Percentiles rank a stretch among this genome's conserved stretches.
These are phyloP conservation scores for Daldinia grandis DNA, from an alignment of 495 filamentous ascomycete species.

Conservation along the genomic window DNA sequence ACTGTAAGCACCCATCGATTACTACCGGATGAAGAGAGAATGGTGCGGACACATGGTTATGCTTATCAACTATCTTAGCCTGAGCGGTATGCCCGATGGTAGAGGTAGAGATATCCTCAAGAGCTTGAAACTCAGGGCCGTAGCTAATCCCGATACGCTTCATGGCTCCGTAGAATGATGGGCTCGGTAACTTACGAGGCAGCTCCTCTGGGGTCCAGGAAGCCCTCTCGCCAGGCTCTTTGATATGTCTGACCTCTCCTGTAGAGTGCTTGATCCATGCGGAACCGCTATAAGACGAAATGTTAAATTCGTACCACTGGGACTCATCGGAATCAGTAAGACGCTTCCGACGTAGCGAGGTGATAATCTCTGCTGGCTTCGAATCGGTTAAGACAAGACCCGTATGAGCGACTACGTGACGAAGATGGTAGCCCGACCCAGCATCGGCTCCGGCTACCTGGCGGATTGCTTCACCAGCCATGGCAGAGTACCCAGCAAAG, in stretches of 20 bases:
- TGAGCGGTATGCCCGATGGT: constrained; percentile 32
- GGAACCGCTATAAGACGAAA: constrained; percentile 49
- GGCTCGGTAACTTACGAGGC: background rate
- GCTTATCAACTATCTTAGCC: constrained; percentile 30
- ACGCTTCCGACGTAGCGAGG: constrained; percentile 46
- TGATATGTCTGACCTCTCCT: constrained; percentile 47
- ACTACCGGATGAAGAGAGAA: constrained; percentile 53
- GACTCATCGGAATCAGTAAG: constrained; percentile 51
- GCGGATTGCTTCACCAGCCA: constrained; percentile 55
- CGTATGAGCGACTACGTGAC: constrained; percentile 44
- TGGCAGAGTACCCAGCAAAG: constrained; percentile 54
- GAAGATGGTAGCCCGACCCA: constrained; percentile 45
- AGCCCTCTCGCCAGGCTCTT: background rate
- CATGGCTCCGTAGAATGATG: background rate
- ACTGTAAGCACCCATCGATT: constrained; percentile 56
- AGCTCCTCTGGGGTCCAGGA: background rate
- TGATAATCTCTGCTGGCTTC: constrained; percentile 52
- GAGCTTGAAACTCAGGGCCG: background rate
- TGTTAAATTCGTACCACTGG: constrained; percentile 56
- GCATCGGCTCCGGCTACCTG: constrained; percentile 44
- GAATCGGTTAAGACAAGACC: constrained; percentile 52
- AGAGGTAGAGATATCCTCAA: background rate
- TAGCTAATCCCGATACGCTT: background rate
- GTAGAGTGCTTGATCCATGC: constrained; percentile 55
- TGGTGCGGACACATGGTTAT: constrained; percentile 22